phyloP scores from a whole-genome alignment of 1,284 basidiomycete genomes.

The Cryptococcus sp. region DNA sequence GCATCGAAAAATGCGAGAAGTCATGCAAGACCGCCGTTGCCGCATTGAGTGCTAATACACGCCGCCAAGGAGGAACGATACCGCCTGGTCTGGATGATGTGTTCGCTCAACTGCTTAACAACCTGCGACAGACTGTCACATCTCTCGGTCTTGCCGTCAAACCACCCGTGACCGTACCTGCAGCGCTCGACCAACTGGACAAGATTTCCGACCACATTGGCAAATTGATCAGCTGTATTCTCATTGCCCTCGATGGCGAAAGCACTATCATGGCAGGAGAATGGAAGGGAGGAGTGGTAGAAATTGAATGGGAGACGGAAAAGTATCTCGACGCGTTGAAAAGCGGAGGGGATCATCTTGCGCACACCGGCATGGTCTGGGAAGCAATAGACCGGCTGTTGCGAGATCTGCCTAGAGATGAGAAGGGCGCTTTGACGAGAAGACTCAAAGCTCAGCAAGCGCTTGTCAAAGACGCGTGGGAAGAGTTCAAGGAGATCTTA shows the following conservation, averaged over 20 bases:
- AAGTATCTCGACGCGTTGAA: constrained; percentile 31
- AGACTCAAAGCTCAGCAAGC: constrained; percentile 38
- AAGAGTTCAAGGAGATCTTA: constrained; percentile 47
- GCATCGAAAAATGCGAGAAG: constrained; percentile 7
- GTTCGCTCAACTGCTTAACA: constrained; percentile 25
- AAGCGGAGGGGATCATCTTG: constrained; percentile 30
- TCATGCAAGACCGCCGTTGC: constrained; percentile 3
- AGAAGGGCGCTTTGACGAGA: constrained; percentile 30
- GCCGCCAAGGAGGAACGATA: constrained; percentile 6
- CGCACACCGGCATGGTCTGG: constrained; percentile 47
- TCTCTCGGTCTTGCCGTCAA: constrained; percentile 44
- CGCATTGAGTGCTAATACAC: background rate
- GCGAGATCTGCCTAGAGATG: constrained; percentile 24
- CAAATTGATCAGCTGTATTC: constrained; percentile 37
- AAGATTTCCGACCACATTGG: constrained; percentile 37
- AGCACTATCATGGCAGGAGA: constrained; percentile 28
- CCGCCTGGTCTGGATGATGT: constrained; percentile 31
- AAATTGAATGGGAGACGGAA: constrained; percentile 26
- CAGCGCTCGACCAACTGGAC: constrained; percentile 35
- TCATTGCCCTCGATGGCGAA: constrained; percentile 15
- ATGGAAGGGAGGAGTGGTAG: constrained; percentile 35
- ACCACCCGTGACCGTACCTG: constrained; percentile 41
- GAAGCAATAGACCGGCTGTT: constrained; percentile 36
- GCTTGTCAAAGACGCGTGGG: constrained; percentile 47
- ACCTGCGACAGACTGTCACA: constrained; percentile 34